phyloP scores from a whole-genome alignment of 2,329 filamentous ascomycete species.

The Fusarium siculi region DNA sequence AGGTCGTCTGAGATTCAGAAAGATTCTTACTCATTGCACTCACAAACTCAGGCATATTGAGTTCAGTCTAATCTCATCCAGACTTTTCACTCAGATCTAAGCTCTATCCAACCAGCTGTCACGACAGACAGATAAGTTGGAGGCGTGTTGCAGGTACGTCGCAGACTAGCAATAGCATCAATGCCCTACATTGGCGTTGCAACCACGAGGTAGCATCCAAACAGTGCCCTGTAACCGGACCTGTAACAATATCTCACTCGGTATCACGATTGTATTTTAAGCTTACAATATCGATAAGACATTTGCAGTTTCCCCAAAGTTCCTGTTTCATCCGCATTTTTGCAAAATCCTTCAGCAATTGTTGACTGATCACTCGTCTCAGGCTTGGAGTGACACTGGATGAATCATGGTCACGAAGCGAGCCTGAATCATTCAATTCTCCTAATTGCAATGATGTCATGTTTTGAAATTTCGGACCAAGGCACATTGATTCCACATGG shows the following conservation, averaged over 20 bases:
- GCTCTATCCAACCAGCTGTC: neutral
- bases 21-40: neutral
- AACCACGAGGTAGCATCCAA: slow-evolving; percentile 10
- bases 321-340: slow-evolving; percentile 12
- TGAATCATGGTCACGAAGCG: slow-evolving; percentile 4
- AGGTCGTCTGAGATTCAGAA: neutral
- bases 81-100: neutral
- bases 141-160: slow-evolving; percentile 28
- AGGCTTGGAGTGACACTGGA: slow-evolving; percentile 19
- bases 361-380: slow-evolving; percentile 11
- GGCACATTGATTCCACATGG: neutral
- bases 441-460: neutral
- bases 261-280: slow-evolving; percentile 3
- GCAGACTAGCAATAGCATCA: slow-evolving; percentile 17
- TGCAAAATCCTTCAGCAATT: neutral
- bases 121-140: neutral
- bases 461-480: neutral
- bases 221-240: slow-evolving; percentile 31
- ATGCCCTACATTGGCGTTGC: slow-evolving; percentile 20
- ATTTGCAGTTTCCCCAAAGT: slow-evolving; percentile 6
- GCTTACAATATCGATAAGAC: slow-evolving; percentile 8
- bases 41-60: neutral
- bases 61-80: neutral
- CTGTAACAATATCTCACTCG: slow-evolving; percentile 15
- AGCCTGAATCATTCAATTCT: slow-evolving; percentile 1